Conservation (phyloP, 78 protist genomes). For the Monosiga brevicollis region DNA sequence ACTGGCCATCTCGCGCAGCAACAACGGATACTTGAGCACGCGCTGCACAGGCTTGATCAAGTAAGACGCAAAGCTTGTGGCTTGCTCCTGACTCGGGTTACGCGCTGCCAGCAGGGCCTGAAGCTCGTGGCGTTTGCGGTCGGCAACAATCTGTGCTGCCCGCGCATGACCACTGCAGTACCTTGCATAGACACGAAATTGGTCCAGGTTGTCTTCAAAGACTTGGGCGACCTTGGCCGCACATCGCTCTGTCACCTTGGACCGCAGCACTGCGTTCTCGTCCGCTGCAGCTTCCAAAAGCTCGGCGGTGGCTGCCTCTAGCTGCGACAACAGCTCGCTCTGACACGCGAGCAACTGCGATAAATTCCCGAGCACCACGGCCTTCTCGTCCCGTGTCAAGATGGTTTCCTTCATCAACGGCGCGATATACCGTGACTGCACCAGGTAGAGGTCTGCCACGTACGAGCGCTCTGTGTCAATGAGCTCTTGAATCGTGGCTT, state of each 20-base stretch:
- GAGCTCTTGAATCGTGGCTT: background rate
- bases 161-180: background rate
- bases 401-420: background rate
- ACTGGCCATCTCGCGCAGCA: slow-evolving; percentile 16
- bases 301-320: background rate
- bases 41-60: slow-evolving; percentile 49
- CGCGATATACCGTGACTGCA: background rate
- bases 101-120: background rate
- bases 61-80: slow-evolving; percentile 5
- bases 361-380: background rate
- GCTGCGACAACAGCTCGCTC: background rate
- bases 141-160: background rate
- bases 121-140: background rate
- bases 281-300: background rate
- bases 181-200: background rate
- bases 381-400: background rate
- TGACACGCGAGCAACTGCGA: background rate
- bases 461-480: background rate
- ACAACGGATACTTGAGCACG: slow-evolving; percentile 38
- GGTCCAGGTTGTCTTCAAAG: background rate
- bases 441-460: background rate
- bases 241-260: background rate
- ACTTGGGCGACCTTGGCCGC: background rate
- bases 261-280: background rate
- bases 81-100: slow-evolving; percentile 14